These are phyloP conservation scores for Jackrogersella multiformis DNA, from an alignment of 495 filamentous ascomycete species.

Conservation along the genomic window DNA sequence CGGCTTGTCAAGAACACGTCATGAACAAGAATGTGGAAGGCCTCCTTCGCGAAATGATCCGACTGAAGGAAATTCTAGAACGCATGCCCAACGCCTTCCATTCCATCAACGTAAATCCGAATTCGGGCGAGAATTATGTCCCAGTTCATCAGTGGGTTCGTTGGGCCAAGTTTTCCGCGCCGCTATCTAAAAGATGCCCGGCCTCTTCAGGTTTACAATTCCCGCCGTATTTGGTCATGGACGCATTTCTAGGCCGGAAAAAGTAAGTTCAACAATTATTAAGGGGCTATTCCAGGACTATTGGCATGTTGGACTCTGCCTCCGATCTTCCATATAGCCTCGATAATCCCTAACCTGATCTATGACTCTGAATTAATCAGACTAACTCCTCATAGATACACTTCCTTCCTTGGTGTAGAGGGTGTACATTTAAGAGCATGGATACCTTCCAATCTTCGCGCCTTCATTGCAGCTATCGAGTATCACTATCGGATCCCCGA, in stretches of 20 bases:
- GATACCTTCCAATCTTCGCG: constrained; percentile 59
- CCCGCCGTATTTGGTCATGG: constrained; percentile 62
- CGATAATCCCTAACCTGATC: not conserved
- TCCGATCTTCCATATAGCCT: no score
- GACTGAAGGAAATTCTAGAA: constrained; percentile 61
- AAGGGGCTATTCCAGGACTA: no score
- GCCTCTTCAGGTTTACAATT: constrained; percentile 61
- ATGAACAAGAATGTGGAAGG: constrained; percentile 61
- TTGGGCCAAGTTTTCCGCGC: constrained; percentile 60
- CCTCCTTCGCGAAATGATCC: constrained; percentile 57
- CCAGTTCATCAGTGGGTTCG: constrained; percentile 54
- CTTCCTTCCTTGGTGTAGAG: constrained; percentile 59
- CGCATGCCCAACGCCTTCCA: constrained; percentile 62
- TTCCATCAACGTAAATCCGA: constrained; percentile 62
- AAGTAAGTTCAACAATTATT: constrained; percentile 39
- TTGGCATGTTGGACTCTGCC: no score
- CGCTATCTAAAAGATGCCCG: constrained; percentile 60
- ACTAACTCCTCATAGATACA: constrained; percentile 45
- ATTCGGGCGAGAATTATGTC: constrained; percentile 58
- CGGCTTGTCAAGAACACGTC: constrained; percentile 61
- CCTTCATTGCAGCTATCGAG: constrained; percentile 63
- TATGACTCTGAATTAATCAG: not conserved
- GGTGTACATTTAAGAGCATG: constrained; percentile 60
- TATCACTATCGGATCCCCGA: constrained; percentile 60
- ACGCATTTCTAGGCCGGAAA: constrained; percentile 60